Percentiles rank a stretch among this genome's conserved stretches.
Evolutionary conservation across 129 eudicot genomes (phyloP).

Genomic region (Kitagawia praeruptora): DNA sequence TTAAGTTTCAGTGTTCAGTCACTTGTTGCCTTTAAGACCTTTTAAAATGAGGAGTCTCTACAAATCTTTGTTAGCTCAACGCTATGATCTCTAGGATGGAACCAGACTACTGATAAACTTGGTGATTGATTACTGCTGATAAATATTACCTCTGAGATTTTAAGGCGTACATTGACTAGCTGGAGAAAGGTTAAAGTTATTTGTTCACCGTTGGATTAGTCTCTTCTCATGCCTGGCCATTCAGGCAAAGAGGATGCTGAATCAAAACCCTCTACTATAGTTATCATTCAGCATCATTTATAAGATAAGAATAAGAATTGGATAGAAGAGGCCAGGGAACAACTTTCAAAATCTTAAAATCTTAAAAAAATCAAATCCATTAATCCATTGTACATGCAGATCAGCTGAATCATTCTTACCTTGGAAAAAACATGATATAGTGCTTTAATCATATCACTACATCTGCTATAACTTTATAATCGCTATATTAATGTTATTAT

Average conservation of each 20-base stretch:
- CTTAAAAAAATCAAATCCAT: not conserved
- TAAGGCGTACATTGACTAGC: not conserved
- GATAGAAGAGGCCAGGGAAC: not conserved
- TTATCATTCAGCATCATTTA: not conserved
- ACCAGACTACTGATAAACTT: not conserved
- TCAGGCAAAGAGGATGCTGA: not conserved
- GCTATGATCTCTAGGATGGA: not conserved
- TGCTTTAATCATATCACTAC: not conserved
- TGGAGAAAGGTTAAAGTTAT: not conserved
- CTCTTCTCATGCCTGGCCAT: not conserved
- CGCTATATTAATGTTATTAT: not conserved
- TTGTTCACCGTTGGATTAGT: not conserved
- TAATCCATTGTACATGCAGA: not conserved
- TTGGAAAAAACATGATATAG: not conserved
- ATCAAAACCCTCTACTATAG: not conserved
- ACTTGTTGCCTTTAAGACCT: not conserved
- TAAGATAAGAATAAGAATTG: not conserved
- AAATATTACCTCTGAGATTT: not conserved
- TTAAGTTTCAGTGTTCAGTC: not conserved
- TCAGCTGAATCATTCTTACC: not conserved
- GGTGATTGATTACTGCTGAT: not conserved
- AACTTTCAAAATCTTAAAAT: not conserved
- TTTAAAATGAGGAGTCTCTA: not conserved
- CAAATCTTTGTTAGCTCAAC: not conserved
- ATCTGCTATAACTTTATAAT: not conserved